phyloP scores from a whole-genome alignment of 371 early-diverging fungal genomes.

The Blastocladiella emersonii region DNA sequence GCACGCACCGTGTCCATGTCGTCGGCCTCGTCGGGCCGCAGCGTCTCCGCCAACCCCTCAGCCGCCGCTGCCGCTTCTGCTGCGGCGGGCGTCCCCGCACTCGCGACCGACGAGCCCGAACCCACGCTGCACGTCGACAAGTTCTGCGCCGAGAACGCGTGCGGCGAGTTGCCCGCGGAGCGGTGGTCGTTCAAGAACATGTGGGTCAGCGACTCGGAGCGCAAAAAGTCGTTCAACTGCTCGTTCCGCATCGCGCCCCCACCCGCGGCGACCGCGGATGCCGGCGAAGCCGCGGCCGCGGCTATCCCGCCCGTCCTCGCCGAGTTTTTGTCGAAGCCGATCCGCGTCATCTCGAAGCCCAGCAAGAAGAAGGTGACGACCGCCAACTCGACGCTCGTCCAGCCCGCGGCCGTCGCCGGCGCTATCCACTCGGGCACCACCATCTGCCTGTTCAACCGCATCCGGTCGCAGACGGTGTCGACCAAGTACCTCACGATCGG shows the following conservation, averaged over 20 bases:
- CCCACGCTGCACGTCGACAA: not conserved
- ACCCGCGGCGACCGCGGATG: no score
- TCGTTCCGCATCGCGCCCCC: not conserved
- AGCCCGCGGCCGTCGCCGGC: no score
- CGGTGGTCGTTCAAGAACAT: constrained; percentile 2
- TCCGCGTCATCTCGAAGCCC: constrained; percentile 71
- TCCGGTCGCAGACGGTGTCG: constrained; percentile 71
- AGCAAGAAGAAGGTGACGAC: constrained; percentile 47
- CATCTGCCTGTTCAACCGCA: constrained; percentile 57
- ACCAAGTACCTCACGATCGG: constrained; percentile 61
- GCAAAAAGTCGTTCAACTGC: not conserved
- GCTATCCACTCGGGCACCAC: constrained; percentile 30
- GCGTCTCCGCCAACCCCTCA: not conserved
- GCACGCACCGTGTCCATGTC: not conserved
- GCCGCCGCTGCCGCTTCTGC: not conserved
- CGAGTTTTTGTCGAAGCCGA: constrained; percentile 51
- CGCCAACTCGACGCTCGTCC: not conserved
- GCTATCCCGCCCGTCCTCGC: no score
- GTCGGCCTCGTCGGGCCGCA: not conserved
- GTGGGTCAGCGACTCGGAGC: not conserved
- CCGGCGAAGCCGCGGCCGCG: constrained; percentile 10
- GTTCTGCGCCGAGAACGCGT: not conserved
- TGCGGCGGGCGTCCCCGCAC: not conserved
- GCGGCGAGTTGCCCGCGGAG: not conserved
- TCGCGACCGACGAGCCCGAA: not conserved